These are phyloP conservation scores for Babjeviella inositovora DNA, from an alignment of 805 yeast genomes.

Conservation along the genomic window DNA sequence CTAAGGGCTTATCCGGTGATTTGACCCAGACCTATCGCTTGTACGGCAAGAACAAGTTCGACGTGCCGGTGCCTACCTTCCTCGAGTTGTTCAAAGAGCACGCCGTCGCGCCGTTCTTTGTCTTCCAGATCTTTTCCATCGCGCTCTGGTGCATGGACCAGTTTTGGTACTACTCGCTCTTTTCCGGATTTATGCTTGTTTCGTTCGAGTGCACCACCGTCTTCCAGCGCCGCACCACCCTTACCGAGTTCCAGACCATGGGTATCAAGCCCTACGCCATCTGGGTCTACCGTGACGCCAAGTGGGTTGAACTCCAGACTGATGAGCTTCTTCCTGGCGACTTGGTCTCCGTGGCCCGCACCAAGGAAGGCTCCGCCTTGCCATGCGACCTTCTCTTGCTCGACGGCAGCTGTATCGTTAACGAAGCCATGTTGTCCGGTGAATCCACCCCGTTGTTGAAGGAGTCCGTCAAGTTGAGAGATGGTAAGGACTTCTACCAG, in stretches of 20 bases:
- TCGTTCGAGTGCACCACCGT: conserved; percentile 91
- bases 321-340: conserved; percentile 83
- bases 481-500: conserved; percentile 48
- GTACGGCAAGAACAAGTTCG: conserved; percentile 80
- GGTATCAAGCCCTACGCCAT: conserved; percentile 84
- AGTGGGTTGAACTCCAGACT: conserved; percentile 60
- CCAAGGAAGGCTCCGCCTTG: conserved; percentile 79
- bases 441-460: conserved; percentile 94
- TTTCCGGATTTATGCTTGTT: conserved; percentile 82
- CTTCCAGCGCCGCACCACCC: conserved; percentile 86
- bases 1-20: conserved; percentile 41
- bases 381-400: conserved; percentile 85
- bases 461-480: conserved; percentile 80
- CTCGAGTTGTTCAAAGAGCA: conserved; percentile 87
- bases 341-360: conserved; percentile 72
- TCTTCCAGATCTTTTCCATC: conserved; percentile 90
- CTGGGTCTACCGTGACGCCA: conserved; percentile 49
- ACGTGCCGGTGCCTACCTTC: conserved; percentile 90
- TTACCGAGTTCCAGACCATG: conserved; percentile 94
- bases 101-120: conserved; percentile 96
- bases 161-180: conserved; percentile 88
- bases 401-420: conserved; percentile 88
- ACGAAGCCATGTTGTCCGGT: conserved; percentile 98
- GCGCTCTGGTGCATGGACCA: conserved; percentile 95
- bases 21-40: conserved; percentile 29